Percentiles rank a stretch among this genome's conserved stretches.
Evolutionary conservation across 2,329 filamentous ascomycete species (phyloP).

Genomic region (Pseudogymnoascus sp.): DNA sequence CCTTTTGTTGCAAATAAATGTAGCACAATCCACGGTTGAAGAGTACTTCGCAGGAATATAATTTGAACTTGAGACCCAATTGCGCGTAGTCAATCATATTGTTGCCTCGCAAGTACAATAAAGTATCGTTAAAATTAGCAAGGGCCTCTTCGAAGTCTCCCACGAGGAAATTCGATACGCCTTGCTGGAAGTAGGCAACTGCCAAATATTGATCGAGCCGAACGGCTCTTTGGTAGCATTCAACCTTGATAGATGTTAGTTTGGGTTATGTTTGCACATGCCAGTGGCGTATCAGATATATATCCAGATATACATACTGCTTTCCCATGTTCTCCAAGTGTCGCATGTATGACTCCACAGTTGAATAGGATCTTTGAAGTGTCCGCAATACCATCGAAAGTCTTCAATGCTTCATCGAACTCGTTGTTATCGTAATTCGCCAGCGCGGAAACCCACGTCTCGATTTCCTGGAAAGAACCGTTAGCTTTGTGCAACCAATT

Average conservation of each 20-base stretch:
- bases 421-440: constrained; percentile 93
- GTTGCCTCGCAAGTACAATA: constrained; percentile 90
- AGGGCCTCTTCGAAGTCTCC: constrained; percentile 96
- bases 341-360: constrained; percentile 94
- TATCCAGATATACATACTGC: constrained; percentile 58
- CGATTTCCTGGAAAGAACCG: constrained; percentile 64
- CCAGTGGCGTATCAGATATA: constrained; percentile 19
- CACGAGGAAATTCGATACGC: constrained; percentile 93
- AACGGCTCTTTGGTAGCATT: constrained; percentile 88
- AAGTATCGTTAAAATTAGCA: constrained; percentile 96
- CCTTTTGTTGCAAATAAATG: constrained; percentile 89
- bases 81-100: constrained; percentile 98
- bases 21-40: constrained; percentile 97
- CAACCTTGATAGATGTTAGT: constrained; percentile 53
- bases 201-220: constrained; percentile 89
- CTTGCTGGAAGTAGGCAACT: constrained; percentile 96
- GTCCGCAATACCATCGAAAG: constrained; percentile 81
- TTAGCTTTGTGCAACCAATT: constrained; percentile 4
- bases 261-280: constrained; percentile 18
- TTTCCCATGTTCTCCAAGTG: constrained; percentile 88
- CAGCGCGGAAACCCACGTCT: constrained; percentile 92
- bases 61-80: constrained; percentile 85
- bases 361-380: constrained; percentile 99
- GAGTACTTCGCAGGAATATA: constrained; percentile 94
- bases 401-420: constrained; percentile 77